Evolutionary conservation across 768 basidiomycete genomes (phyloP), one percentile per base, ranked within the genome.

Genomic region (Panaeolus cyanescens): DNA sequence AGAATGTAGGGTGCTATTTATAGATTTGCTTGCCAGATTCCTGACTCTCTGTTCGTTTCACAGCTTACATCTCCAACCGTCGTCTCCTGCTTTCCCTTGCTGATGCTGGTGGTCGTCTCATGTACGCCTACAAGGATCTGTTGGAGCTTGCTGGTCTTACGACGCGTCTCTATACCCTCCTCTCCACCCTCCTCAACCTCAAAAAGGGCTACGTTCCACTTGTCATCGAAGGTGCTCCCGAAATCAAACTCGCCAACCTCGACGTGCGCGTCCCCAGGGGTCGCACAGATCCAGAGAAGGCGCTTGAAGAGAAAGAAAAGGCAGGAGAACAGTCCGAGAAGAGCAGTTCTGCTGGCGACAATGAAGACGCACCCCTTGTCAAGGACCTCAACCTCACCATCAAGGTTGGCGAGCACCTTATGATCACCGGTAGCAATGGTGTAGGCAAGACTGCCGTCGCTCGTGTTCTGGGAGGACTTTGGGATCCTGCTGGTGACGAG

Each of bases 101-200:
- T 1, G 96, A 99, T 67, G 96, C 96, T 0, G 96, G 96, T 15
- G 95, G 95, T 0, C 83, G 96, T 32, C 77, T 98, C 50, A 98
- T 99, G 96, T 96, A 95, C 70, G 94, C 94, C 0, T 95, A 96
- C 72, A 99, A 97, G 71, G 96, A 98, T 67, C 78, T 98, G 5
- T 86, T 97, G 22, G 94, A 96, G 71, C 85, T 98, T n/a, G 94
- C 95, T 4, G 96, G 96, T 9, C 86, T 96, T 59, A 97, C 96
- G 2, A 90, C 89, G 30, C 86, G 96, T 45, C 80, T 99, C 12
- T 97, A 96, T 77, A 88, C 88, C 17, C 85, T 99, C 12, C 77
- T 97, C 22, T 92, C 95, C 6, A 91, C 92, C 1, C 78, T 96
- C 4, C 92, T 96, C 75, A 84, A 87, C 67, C 83, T 96, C 25